Evolutionary conservation across 1,139 yeast species (phyloP).

Genomic region (Insectozyma bohioensis): DNA sequence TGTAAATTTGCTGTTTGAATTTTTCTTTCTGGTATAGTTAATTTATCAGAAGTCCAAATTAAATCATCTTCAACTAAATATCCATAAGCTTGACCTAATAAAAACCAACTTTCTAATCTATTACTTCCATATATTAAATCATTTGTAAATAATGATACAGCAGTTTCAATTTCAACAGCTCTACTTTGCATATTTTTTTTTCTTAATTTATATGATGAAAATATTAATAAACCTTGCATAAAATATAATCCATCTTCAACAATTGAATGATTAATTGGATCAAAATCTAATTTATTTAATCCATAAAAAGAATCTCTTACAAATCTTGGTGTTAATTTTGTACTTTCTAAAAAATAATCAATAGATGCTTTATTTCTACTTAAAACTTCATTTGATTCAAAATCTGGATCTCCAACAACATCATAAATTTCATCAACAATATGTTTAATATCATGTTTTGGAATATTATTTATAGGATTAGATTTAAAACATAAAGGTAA

Average conservation of each 20-base stretch:
- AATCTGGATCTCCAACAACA: constrained; percentile 68
- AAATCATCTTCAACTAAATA: constrained; percentile 83
- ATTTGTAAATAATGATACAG: constrained; percentile 59
- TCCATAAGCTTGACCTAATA: constrained; percentile 80
- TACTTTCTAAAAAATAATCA: constrained; percentile 51
- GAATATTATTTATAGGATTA: constrained; percentile 56
- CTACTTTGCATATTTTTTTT: constrained; percentile 78
- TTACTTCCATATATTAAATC: constrained; percentile 69
- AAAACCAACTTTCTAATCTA: constrained; percentile 83
- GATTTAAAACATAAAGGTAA: constrained; percentile 60
- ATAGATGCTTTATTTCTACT: constrained; percentile 45
- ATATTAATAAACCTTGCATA: constrained; percentile 66
- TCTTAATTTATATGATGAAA: constrained; percentile 63
- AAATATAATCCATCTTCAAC: constrained; percentile 63
- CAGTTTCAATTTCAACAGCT: constrained; percentile 76
- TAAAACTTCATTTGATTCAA: constrained; percentile 32
- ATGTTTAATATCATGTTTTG: constrained; percentile 68
- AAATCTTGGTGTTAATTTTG: constrained; percentile 47
- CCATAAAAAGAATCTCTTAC: constrained; percentile 64
- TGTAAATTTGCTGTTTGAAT: constrained; percentile 63
- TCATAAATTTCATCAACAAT: constrained; percentile 73
- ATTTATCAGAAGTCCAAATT: constrained; percentile 86
- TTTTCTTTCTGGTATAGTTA: constrained; percentile 65
- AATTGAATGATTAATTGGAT: constrained; percentile 12
- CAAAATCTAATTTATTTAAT: constrained; percentile 27